Evolutionary conservation across 1,284 basidiomycete species (phyloP), one percentile per base, ranked within the genome.

Genomic region (Mixia osmundae): DNA sequence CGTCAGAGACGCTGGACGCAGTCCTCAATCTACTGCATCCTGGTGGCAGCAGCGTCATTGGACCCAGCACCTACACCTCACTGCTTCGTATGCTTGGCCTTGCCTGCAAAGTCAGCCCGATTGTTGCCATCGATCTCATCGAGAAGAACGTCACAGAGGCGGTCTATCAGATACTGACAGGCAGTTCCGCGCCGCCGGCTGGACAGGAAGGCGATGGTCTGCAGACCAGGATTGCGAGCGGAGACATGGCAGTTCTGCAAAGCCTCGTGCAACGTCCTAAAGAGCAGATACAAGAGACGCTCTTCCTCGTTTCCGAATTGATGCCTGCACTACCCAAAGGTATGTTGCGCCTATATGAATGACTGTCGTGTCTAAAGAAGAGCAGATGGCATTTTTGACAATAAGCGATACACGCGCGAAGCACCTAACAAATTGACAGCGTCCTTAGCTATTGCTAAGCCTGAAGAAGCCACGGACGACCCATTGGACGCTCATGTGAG

Each of bases 221-320:
- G 45, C 41, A 44, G 29, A 41, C 43, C 26, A 42, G 48, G 16
- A 38, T 39, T 4, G 42, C 39, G 35, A 43, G 43, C 21, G 49
- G 49, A 3, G 87, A 95, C 54, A 87, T 95, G 79, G 77, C 80
- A 5, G 79, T 97, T 24, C 79, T 95, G 69, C 82, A 95, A 59
- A 95, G 89, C 54, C 62, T 97, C 24, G 83, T 85, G 0, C 83
- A 94, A 55, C 68, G 85, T 25, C 79, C 89, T 8, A 95, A 95
- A 59, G 89, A 95, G 47, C 85, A 91, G 54, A 69, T 94, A 5
- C 83, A 91, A 57, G 85, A 94, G 57, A 72, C 78, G 0, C 61
- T 94, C 19, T 74, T 73, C 44, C 65, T 94, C 14, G 64, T 87
- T 18, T 76, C 76, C 25, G 87, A 94, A 53, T 58, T 94, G 12